Percentiles rank a stretch among this genome's conserved stretches.
Conservation (phyloP, 2,329 filamentous ascomycete genomes). For the Dothideomycetes sp. region DNA sequence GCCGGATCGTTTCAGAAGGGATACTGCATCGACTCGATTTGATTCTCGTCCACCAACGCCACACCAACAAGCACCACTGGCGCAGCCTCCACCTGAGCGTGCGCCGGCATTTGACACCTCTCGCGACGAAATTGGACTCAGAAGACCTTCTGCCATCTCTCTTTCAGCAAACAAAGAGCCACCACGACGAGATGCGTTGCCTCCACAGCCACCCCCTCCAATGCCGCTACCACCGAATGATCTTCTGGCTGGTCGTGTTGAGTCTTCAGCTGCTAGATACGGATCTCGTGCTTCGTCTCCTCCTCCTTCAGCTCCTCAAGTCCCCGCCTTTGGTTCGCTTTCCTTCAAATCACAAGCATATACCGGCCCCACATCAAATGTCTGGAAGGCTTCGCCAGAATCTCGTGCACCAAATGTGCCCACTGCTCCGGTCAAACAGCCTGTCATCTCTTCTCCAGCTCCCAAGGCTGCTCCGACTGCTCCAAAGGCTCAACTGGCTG, state of each 20-base stretch:
- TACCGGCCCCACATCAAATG: constrained; percentile 26
- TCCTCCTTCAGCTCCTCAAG: constrained; percentile 44
- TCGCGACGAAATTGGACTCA: constrained; percentile 22
- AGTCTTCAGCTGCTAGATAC: constrained; percentile 38
- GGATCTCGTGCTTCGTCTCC: constrained; percentile 40
- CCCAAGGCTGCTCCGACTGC: constrained; percentile 24
- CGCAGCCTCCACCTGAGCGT: constrained; percentile 27
- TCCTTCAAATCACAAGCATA: constrained; percentile 14
- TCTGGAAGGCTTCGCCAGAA: constrained; percentile 34
- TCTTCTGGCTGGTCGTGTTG: constrained; percentile 36
- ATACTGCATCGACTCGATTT: constrained; percentile 21
- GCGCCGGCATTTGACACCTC: constrained; percentile 24
- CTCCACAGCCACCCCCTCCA: background rate
- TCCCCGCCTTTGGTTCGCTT: constrained; percentile 46
- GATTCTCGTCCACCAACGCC: constrained; percentile 21
- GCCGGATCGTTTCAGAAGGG: constrained; percentile 26
- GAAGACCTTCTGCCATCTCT: constrained; percentile 18
- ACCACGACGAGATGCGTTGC: constrained; percentile 23
- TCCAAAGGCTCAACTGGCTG: constrained; percentile 25
- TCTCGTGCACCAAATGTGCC: constrained; percentile 12
- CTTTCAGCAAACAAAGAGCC: constrained; percentile 15
- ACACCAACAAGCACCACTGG: constrained; percentile 19
- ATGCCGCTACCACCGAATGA: constrained; percentile 32
- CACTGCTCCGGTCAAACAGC: constrained; percentile 3
- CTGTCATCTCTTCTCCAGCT: constrained; percentile 5